Evolutionary conservation across 768 basidiomycete genomes (phyloP).

Genomic region (Suillus ampliporus): DNA sequence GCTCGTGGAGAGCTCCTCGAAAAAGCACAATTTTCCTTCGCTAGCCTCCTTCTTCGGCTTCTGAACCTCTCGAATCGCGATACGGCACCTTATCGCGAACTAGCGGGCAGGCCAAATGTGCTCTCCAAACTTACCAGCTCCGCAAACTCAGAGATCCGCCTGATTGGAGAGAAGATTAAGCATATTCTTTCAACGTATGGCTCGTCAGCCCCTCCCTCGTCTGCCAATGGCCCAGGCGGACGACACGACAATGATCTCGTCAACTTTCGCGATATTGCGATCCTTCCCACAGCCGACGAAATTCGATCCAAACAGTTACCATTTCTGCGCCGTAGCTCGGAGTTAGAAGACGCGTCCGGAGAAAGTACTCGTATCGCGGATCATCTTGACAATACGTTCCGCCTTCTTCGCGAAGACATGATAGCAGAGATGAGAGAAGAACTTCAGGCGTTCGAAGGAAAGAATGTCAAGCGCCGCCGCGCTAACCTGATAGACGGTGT

Average conservation of each 20-base stretch:
- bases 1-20: constrained; percentile 32
- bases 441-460: constrained; percentile 42
- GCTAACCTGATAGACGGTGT: constrained; percentile 43
- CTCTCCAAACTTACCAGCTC: constrained; percentile 26
- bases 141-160: constrained; percentile 23
- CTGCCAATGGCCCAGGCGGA: constrained; percentile 53
- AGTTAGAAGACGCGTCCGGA: constrained; percentile 46
- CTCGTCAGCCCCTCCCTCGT: constrained; percentile 20
- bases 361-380: constrained; percentile 41
- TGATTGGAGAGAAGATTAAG: constrained; percentile 43
- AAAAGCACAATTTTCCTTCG: constrained; percentile 42
- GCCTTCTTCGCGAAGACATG: constrained; percentile 63
- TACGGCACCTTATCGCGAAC: constrained; percentile 39
- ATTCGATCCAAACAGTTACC: constrained; percentile 46
- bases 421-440: constrained; percentile 58
- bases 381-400: constrained; percentile 64
- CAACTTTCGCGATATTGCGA: constrained; percentile 59
- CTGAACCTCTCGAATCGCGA: constrained; percentile 38
- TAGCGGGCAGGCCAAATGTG: constrained; percentile 36
- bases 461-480: constrained; percentile 44
- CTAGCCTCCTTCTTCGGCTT: constrained; percentile 54
- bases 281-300: constrained; percentile 64
- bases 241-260: constrained; percentile 67
- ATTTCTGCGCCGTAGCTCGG: constrained; percentile 49
- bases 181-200: constrained; percentile 33